Evolutionary conservation across 2,329 filamentous ascomycete genomes (phyloP).

Genomic region (Microcyclospora tardicrescens): DNA sequence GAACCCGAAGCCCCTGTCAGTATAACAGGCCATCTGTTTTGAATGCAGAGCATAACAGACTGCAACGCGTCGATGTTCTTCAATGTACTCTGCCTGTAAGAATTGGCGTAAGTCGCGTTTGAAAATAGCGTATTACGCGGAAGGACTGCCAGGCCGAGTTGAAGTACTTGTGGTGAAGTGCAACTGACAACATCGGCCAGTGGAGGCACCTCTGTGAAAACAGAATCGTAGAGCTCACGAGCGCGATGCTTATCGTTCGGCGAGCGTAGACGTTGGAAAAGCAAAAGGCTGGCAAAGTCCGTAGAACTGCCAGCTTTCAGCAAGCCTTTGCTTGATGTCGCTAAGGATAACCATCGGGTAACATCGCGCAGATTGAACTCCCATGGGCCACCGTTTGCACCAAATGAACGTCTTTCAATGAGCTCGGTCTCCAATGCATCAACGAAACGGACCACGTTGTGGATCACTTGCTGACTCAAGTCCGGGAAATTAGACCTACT

Average conservation of each 20-base stretch:
- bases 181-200: slow-evolving; percentile 55
- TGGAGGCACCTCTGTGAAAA: slow-evolving; percentile 41
- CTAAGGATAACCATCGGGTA: slow-evolving; percentile 70
- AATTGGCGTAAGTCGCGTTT: slow-evolving; percentile 2
- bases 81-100: slow-evolving; percentile 39
- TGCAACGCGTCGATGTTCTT: slow-evolving; percentile 50
- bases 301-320: slow-evolving; percentile 47
- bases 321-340: slow-evolving; percentile 47
- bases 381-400: slow-evolving; percentile 62
- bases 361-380: slow-evolving; percentile 91
- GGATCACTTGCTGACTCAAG: slow-evolving; percentile 46
- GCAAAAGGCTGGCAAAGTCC: slow-evolving; percentile 70
- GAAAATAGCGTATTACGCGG: slow-evolving; percentile 36
- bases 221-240: slow-evolving; percentile 49
- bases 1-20: slow-evolving; percentile 73
- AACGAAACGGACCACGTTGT: slow-evolving; percentile 66
- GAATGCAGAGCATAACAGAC: slow-evolving; percentile 73
- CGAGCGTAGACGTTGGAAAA: slow-evolving; percentile 77
- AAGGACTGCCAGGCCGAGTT: slow-evolving; percentile 67
- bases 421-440: slow-evolving; percentile 63
- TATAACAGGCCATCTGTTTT: slow-evolving; percentile 79
- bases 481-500: slow-evolving; percentile 63
- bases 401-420: slow-evolving; percentile 41
- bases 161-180: slow-evolving; percentile 50
- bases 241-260: slow-evolving; percentile 54